Evolutionary conservation across 2,329 filamentous ascomycete genomes (phyloP), one percentile per base, ranked within the genome.

Genomic region (Celoporthe dispersa): DNA sequence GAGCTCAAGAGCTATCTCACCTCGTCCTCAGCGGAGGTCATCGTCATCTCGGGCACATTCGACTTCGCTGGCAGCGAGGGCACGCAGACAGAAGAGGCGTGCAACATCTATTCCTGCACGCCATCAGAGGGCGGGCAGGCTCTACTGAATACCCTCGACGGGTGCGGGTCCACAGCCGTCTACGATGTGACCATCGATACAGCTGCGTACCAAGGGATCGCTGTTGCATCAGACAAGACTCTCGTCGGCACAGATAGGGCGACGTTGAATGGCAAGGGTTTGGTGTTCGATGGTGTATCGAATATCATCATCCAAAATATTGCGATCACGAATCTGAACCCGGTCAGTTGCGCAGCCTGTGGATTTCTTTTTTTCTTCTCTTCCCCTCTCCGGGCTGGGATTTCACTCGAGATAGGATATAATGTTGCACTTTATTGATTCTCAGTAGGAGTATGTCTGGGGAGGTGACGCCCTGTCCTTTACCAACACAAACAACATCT

Each of bases 251-350:
- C 82, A 69, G 87, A 87, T 66, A 78, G 75, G 73, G 87, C 86
- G 77, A 77, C 87, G 39, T 88, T 89, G 76, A 85, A 83, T 75
- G 87, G 87, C 74, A 88, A 88, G 79, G 87, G 87, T 71, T 77
- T 88, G 35, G 82, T 84, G 33, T 81, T 86, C 31, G 79, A 81
- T 72, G 80, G 80, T 68, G 81, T 81, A 22, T 82, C 77, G 75
- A 88, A 90, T 77, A 79, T 91, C 76, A 90, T 90, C 75, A 85
- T 90, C 77, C 87, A 87, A 81, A 88, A 87, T 78, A 79, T 88
- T 69, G 82, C 83, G 64, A 82, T 88, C 75, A 86, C 85, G 66
- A 79, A 86, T 67, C 78, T 70, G 44, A 70, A 68, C 25, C 60
- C 68, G 88, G 59, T 61, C 16, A 61, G 31, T 39, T n/a, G 19